Evolutionary conservation across 1,284 basidiomycete species (phyloP).

Genomic region (Moesziomyces aphidis): DNA sequence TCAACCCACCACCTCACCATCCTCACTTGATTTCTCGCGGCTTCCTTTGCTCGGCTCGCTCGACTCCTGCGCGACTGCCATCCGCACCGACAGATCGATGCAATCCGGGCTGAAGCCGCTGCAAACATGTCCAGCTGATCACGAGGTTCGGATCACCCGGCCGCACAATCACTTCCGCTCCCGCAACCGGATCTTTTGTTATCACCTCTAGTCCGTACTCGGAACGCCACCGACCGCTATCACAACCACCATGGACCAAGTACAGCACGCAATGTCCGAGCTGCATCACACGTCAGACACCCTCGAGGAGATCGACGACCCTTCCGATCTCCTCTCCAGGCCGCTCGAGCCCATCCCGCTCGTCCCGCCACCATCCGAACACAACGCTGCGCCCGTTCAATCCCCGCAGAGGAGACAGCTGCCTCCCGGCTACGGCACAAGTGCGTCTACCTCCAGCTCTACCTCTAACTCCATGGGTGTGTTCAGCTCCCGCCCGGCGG

Average conservation of each 20-base stretch:
- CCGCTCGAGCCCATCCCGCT: conserved; percentile 41
- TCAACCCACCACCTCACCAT: too few relatives aligned
- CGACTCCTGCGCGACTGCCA: too few relatives aligned
- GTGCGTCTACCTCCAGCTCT: background rate
- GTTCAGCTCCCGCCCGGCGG: conserved; percentile 7
- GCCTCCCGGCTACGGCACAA: conserved; percentile 21
- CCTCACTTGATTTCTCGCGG: too few relatives aligned
- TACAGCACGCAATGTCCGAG: conserved; percentile 13
- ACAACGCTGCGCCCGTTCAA: background rate
- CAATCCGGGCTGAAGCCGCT: too few relatives aligned
- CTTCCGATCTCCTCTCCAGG: conserved; percentile 35
- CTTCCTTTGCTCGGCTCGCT: too few relatives aligned
- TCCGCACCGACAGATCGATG: too few relatives aligned
- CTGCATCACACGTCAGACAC: conserved; percentile 9
- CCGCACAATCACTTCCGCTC: too few relatives aligned
- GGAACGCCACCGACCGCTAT: background rate
- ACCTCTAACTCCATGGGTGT: background rate
- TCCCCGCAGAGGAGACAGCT: conserved; percentile 12
- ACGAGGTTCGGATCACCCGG: too few relatives aligned
- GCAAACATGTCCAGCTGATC: too few relatives aligned
- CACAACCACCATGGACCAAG: background rate
- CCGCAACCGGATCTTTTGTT: too few relatives aligned
- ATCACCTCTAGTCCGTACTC: conserved; percentile 1
- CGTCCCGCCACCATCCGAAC: conserved; percentile 12
- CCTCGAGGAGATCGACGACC: conserved; percentile 51